These are phyloP conservation scores for Colletotrichum caudatum DNA, from an alignment of 2,329 filamentous ascomycete species.

Conservation along the genomic window DNA sequence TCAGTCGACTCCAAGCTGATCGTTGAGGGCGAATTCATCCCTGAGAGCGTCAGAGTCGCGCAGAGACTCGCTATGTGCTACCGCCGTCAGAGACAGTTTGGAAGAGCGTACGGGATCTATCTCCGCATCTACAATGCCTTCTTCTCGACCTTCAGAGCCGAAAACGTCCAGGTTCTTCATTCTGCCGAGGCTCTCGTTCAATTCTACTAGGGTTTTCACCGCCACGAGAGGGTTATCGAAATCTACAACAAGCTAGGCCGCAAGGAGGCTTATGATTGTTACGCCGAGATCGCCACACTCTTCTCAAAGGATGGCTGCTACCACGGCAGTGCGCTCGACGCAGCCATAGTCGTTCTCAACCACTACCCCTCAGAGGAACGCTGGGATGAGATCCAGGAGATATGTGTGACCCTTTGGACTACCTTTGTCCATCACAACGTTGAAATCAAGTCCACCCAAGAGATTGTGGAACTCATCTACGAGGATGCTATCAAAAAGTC, in stretches of 20 bases:
- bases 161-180: constrained; percentile 49
- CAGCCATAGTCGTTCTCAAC: constrained; percentile 57
- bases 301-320: constrained; percentile 51
- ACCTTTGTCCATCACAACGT: constrained; percentile 49
- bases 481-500: too few relatives aligned
- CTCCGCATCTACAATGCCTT: constrained; percentile 53
- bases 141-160: constrained; percentile 47
- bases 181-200: constrained; percentile 48
- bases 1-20: constrained; percentile 48
- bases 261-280: constrained; percentile 52
- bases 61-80: constrained; percentile 53
- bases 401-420: constrained; percentile 61
- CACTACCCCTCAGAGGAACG: constrained; percentile 59
- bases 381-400: constrained; percentile 59
- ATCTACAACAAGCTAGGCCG: constrained; percentile 48
- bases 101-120: constrained; percentile 54
- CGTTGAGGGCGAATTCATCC: constrained; percentile 49
- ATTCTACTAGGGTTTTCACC: constrained; percentile 48
- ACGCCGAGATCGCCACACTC: constrained; percentile 53
- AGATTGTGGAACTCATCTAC: constrained; percentile 56
- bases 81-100: constrained; percentile 51
- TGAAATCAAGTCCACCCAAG: constrained; percentile 55
- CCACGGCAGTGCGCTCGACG: constrained; percentile 58
- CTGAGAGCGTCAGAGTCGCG: constrained; percentile 51
- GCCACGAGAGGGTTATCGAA: constrained; percentile 53